These are phyloP conservation scores for Alternaria angustiovoidea DNA, from an alignment of 2,329 filamentous ascomycete genomes.

Conservation along the genomic window DNA sequence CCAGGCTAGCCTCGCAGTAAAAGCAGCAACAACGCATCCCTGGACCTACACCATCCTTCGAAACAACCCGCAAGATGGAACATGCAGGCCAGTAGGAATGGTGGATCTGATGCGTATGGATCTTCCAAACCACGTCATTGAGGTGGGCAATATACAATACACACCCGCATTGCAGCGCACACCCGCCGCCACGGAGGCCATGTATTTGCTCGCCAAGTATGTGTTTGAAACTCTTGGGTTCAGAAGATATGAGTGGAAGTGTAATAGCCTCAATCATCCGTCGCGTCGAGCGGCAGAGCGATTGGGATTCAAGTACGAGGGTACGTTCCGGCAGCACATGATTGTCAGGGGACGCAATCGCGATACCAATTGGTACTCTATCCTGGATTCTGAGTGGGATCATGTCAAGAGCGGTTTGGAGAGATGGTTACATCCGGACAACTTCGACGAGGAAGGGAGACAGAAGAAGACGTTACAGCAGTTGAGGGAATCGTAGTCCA, in stretches of 20 bases:
- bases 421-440: constrained; percentile 62
- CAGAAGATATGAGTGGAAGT: constrained; percentile 71
- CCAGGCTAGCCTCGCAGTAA: constrained; percentile 7
- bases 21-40: constrained; percentile 18
- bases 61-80: not conserved
- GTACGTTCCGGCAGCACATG: constrained; percentile 68
- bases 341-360: constrained; percentile 64
- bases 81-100: constrained; percentile 15
- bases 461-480: constrained; percentile 60
- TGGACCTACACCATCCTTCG: constrained; percentile 23
- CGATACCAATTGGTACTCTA: constrained; percentile 69
- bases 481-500: constrained; percentile 28
- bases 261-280: constrained; percentile 63
- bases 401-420: constrained; percentile 57
- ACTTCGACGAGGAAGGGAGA: constrained; percentile 64
- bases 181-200: constrained; percentile 64
- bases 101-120: constrained; percentile 52
- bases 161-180: constrained; percentile 62
- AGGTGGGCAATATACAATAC: constrained; percentile 66
- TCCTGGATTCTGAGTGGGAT: constrained; percentile 68
- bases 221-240: constrained; percentile 63
- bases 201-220: constrained; percentile 64
- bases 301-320: constrained; percentile 68
- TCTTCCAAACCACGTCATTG: constrained; percentile 58
- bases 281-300: constrained; percentile 64